Evolutionary conservation across 257 asterid species (phyloP), one percentile per base, ranked within the genome.

Genomic region (Paraleonurus japonicus): DNA sequence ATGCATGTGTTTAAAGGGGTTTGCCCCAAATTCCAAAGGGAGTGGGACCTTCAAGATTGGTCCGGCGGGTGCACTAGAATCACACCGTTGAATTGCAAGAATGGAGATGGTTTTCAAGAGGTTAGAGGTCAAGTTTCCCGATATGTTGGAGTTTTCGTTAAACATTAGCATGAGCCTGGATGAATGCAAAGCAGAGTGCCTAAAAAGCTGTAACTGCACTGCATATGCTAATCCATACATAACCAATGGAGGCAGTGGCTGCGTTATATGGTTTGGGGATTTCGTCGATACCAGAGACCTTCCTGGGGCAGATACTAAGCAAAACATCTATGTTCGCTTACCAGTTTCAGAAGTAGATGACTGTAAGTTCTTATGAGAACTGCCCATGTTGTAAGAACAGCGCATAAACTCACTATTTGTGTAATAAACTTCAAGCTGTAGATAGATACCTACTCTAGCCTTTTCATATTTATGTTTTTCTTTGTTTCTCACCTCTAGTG

Each of bases 31-130:
- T 59, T 33, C 32, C 75, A 15, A 19, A 28, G 17, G 22, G 75
- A 61, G 4, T 79, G 83, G 83, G 78, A 57, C 57, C 41, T 16
- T 54, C 76, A 70, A 15, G 76, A 75, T 70, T 79, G 80, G 80
- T 74, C 77, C 0, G 72, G 74, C 28, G 83, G 83, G 2, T 79
- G 83, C 62, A 11, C 17, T 15, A 70, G 83, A 65, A 59, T 57
- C 22, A 39, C 7, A 11, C 77, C 76, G 1, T 32, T 65, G 68
- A 33, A 65, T 32, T 71, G 81, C 17, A 15, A 47, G 26, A 8
- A 50, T 57, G 77, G 70, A 23, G 77, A 76, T 27, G 74, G 74
- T 15, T 76, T 76, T 57, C 28, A 30, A 3, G 58, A 76, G 77
- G 69, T 70, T 22, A 65, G 19, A 65, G 76, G 78, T 75, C 0